These are phyloP conservation scores for Bauhinia variegata DNA, from an alignment of 306 rosid genomes.

Conservation along the genomic window DNA sequence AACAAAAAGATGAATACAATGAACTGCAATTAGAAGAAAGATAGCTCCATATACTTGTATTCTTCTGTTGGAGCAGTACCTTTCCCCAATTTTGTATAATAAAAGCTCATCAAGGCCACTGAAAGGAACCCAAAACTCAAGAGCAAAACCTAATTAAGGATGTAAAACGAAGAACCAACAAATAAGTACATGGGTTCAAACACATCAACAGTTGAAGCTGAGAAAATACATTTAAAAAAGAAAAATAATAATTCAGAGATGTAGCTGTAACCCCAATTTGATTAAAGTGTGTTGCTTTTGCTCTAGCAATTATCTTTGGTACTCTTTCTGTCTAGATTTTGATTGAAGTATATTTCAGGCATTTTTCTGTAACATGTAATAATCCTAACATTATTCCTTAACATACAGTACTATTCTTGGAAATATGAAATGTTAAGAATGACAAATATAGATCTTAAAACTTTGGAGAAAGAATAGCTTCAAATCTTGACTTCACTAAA, in stretches of 20 bases:
- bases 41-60: background rate
- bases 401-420: background rate
- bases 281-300: too few relatives aligned
- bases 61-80: background rate
- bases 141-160: background rate
- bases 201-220: background rate
- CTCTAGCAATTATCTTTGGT: background rate
- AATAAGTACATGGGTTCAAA: background rate
- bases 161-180: background rate
- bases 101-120: slow-evolving; percentile 12
- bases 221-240: background rate
- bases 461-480: background rate
- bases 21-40: slow-evolving; percentile 7
- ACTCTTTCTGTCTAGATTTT: background rate
- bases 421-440: slow-evolving; percentile 11
- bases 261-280: slow-evolving; percentile 1
- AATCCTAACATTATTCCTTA: slow-evolving; percentile 2
- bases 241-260: background rate
- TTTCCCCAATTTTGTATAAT: slow-evolving; percentile 11
- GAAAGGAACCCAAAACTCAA: slow-evolving; percentile 2
- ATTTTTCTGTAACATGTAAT: background rate
- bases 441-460: background rate
- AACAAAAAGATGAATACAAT: slow-evolving; percentile 2
- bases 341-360: background rate
- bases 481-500: slow-evolving; percentile 5